phyloP scores from a whole-genome alignment of 2,329 filamentous ascomycete species.

The Hypocreales sp. region DNA sequence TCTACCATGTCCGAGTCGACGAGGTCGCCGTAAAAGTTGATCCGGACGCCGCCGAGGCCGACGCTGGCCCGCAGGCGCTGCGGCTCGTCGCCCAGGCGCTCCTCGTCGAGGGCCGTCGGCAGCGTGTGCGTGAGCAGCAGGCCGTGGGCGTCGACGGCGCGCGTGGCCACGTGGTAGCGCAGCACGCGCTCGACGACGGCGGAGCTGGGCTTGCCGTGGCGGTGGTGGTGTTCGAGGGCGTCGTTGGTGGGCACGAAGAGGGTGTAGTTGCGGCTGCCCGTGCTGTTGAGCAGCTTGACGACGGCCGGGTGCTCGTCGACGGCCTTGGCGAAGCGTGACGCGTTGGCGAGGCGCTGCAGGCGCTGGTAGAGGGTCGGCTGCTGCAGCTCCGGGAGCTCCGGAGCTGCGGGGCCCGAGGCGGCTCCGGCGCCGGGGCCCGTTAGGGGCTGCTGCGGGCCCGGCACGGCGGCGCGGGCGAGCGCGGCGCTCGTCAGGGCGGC shows the following conservation, averaged over 20 bases:
- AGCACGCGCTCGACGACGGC: conserved; percentile 55
- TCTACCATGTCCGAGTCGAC: conserved; percentile 53
- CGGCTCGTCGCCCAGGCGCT: conserved; percentile 43
- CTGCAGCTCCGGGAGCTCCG: too few species aligned
- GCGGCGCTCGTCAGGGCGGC: not conserved
- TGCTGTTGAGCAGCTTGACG: conserved; percentile 59
- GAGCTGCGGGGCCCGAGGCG: too few species aligned
- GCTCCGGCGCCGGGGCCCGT: not conserved
- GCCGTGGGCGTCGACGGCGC: conserved; percentile 47
- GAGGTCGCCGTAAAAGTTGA: conserved; percentile 68
- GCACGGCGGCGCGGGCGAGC: not conserved
- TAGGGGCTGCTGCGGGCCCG: too few species aligned
- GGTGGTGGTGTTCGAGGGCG: conserved; percentile 48
- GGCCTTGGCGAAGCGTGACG: conserved; percentile 60
- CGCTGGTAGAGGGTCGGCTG: conserved; percentile 77
- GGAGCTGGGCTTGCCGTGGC: conserved; percentile 45
- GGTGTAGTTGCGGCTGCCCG: conserved; percentile 53
- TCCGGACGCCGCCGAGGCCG: conserved; percentile 42
- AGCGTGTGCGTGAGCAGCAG: conserved; percentile 61
- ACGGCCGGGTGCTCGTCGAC: conserved; percentile 59
- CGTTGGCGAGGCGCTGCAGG: too few species aligned
- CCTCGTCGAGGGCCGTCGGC: conserved; percentile 47
- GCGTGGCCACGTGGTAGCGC: conserved; percentile 59
- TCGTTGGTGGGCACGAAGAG: conserved; percentile 66
- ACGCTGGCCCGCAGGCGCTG: conserved; percentile 62